Percentiles rank a stretch among this genome's conserved stretches.
These are phyloP conservation scores for Linnemannia elongata DNA, from an alignment of 192 early-diverging fungal genomes.

Conservation along the genomic window DNA sequence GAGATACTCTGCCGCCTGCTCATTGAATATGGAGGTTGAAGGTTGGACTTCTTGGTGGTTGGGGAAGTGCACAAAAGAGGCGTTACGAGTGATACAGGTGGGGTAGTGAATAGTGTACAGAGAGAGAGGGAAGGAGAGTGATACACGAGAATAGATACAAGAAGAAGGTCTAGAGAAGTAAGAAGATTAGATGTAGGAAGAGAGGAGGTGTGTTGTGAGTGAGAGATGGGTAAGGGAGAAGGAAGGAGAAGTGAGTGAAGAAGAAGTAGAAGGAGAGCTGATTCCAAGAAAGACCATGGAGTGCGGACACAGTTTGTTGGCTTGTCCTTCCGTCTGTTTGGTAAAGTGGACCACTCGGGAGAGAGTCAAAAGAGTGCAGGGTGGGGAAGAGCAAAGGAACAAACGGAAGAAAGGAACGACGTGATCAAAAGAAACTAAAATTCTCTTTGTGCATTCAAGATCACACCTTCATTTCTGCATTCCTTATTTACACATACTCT, in stretches of 20 bases:
- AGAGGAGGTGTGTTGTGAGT: background rate
- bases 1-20: slow-evolving; percentile 46
- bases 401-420: background rate
- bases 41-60: background rate
- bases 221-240: background rate
- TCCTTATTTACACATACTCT: background rate
- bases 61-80: background rate
- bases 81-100: too few relatives aligned
- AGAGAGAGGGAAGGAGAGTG: too few relatives aligned
- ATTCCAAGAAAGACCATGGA: background rate
- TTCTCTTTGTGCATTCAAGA: background rate
- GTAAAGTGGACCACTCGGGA: background rate
- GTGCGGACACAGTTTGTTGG: background rate
- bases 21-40: slow-evolving; percentile 17
- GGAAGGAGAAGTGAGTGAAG: background rate
- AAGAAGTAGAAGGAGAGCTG: background rate
- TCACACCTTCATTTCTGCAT: background rate
- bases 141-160: too few relatives aligned
- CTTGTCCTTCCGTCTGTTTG: background rate
- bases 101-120: too few relatives aligned
- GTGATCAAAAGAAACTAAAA: background rate
- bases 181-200: too few relatives aligned
- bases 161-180: too few relatives aligned
- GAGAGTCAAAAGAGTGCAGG: background rate
- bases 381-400: too few relatives aligned